Evolutionary conservation across 1,284 basidiomycete genomes (phyloP).

Genomic region (Peniophora sp.): DNA sequence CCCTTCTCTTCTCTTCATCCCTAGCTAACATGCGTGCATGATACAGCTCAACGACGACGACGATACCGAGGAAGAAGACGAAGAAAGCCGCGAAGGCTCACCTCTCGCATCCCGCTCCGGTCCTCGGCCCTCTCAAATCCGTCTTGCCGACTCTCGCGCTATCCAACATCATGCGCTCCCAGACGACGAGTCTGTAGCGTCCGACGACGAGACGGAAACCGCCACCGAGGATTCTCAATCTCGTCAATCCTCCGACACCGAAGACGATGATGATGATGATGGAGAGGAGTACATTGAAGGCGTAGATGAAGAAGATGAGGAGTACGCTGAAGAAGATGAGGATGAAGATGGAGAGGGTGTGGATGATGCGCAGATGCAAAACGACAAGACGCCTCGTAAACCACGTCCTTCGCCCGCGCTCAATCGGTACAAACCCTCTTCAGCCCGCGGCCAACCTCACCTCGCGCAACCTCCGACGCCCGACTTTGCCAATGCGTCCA

Average conservation of each 20-base stretch:
- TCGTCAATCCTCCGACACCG: background rate
- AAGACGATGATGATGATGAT: conserved; percentile 10
- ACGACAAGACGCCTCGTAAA: conserved; percentile 3
- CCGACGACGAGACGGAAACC: conserved; percentile 5
- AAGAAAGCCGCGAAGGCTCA: conserved; percentile 15
- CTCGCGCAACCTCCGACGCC: conserved; percentile 7
- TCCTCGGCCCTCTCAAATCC: conserved; percentile 4
- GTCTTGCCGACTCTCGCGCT: background rate
- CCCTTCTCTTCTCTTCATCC: background rate
- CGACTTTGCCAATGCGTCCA: conserved; percentile 4
- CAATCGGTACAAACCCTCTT: background rate
- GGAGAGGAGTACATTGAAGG: conserved; percentile 20
- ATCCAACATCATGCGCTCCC: conserved; percentile 1
- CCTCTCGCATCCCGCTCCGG: conserved; percentile 19
- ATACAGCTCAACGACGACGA: background rate
- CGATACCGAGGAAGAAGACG: conserved; percentile 13
- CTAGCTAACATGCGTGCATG: background rate
- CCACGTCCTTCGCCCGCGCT: background rate
- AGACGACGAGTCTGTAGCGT: conserved; percentile 4
- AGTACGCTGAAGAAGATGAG: conserved; percentile 21
- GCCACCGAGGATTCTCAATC: background rate
- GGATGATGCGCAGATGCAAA: conserved; percentile 5
- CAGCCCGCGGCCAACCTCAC: background rate
- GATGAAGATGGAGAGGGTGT: conserved; percentile 12
- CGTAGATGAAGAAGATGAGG: conserved; percentile 17